A percentile compares a stretch with the other conserved stretches of the same genome.
Conservation (phyloP, 805 yeast genomes). For the Wickerhamomyces bisporus region DNA sequence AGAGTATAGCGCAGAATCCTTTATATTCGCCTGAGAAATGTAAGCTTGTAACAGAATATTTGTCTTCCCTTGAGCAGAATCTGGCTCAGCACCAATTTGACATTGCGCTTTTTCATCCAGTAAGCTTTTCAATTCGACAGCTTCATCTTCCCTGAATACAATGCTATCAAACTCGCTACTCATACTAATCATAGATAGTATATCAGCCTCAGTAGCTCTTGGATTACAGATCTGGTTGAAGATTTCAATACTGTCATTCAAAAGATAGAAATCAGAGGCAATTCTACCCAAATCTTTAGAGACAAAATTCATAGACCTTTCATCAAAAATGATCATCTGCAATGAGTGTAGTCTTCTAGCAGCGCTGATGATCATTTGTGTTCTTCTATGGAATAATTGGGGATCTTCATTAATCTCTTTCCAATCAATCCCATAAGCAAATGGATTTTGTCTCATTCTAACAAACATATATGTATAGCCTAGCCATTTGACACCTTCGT, state of each 20-base stretch:
- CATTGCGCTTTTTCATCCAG: conserved; percentile 63
- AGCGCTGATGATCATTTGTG: conserved; percentile 71
- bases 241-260: conserved; percentile 81
- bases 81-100: conserved; percentile 74
- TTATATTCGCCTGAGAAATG: conserved; percentile 67
- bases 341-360: conserved; percentile 79
- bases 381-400: conserved; percentile 61
- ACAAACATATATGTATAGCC: conserved; percentile 95
- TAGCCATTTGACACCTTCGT: conserved; percentile 95
- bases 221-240: conserved; percentile 85
- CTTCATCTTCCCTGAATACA: conserved; percentile 84
- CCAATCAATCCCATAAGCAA: conserved; percentile 89
- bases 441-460: conserved; percentile 91
- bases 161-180: conserved; percentile 91
- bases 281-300: conserved; percentile 90
- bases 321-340: conserved; percentile 94
- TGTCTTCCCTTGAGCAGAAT: conserved; percentile 78
- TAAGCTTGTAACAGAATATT: conserved; percentile 84
- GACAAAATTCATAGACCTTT: conserved; percentile 68
- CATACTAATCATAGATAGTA: conserved; percentile 81
- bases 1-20: conserved; percentile 77
- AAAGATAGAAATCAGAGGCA: conserved; percentile 87
- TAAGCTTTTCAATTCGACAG: conserved; percentile 60
- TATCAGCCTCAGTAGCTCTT: conserved; percentile 86
- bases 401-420: conserved; percentile 81